These are phyloP conservation scores for Hamigera avellanea DNA, from an alignment of 495 filamentous ascomycete genomes.

Conservation along the genomic window DNA sequence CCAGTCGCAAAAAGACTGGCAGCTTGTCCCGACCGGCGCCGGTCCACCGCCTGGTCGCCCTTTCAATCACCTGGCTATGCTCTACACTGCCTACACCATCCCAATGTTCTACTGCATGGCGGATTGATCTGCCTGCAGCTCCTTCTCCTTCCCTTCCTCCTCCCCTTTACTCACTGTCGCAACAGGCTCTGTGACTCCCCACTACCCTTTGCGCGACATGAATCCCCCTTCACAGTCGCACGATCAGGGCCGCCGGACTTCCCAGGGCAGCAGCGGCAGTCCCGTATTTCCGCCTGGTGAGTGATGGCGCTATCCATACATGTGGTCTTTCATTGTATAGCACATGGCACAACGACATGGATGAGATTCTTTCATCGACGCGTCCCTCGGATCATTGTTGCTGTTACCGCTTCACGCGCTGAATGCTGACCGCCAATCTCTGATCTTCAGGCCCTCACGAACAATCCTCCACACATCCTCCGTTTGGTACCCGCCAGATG, in stretches of 20 bases:
- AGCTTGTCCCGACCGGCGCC: neutral
- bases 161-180: constrained; percentile 1
- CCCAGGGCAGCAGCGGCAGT: constrained; percentile 26
- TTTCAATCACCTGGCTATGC: too few relatives aligned
- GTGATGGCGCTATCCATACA: constrained; percentile 6
- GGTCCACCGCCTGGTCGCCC: too few relatives aligned
- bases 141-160: neutral
- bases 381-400: too few relatives aligned
- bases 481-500: constrained; percentile 44
- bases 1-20: too few relatives aligned
- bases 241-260: constrained; percentile 22
- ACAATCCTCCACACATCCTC: constrained; percentile 27
- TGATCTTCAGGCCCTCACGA: constrained; percentile 21
- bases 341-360: neutral
- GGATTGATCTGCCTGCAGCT: too few relatives aligned
- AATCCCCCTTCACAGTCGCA: constrained; percentile 19
- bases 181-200: neutral
- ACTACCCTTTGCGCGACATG: constrained; percentile 18
- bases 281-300: constrained; percentile 24
- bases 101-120: too few relatives aligned
- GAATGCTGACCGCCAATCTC: neutral
- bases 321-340: too few relatives aligned
- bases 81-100: too few relatives aligned
- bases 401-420: too few relatives aligned
- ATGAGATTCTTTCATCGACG: too few relatives aligned